Evolutionary conservation across 225 moss, liverwort and hornwort species (phyloP), one percentile per base, ranked within the genome.

Genomic region (Marchantia polymorpha): DNA sequence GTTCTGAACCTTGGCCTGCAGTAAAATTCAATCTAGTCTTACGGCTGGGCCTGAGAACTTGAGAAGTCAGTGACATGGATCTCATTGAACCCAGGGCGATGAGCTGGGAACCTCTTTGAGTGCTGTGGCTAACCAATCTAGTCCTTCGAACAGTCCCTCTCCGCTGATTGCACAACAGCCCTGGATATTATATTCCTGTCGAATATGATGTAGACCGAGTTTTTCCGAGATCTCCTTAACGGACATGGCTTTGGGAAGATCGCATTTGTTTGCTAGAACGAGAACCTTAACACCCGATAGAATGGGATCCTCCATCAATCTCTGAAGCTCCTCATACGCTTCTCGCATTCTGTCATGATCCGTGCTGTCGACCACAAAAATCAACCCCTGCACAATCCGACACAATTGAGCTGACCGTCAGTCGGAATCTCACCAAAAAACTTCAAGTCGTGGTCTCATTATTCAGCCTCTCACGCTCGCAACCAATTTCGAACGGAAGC

Each of bases 301-400:
- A 65, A 88, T 86, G 0, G 82, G 74, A 54, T 89, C 81, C 22
- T 89, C 80, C 61, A 91, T 68, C 55, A 91, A 78, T 78, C 89
- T 87, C 67, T 91, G 91, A 7, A 92, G 88, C 85, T 92, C 92
- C 27, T 91, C 89, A 64, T 87, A 79, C 12, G 92, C 92, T 79
- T 89, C 89, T 47, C 60, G 69, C 60, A 92, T 77, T 65, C 89
- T 84, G 2, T 89, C 89, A 79, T 83, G 81, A 81, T 91, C 91
- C 39, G 85, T 91, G 73, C 91, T 92, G 54, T 92, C 92, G 20
- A 92, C 84, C 69, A 92, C 91, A 11, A 91, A 92, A 20, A 91
- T 92, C 47, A 92, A 80, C 72, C 91, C 92, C 91, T 92, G 85
- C 80, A 83, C 53, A 67, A 3, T 26, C 8, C 11, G 46, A 48